Base-by-base conservation (phyloP, 2,329 filamentous ascomycete species). In the Neophaeococcomyces mojaviensis region DNA sequence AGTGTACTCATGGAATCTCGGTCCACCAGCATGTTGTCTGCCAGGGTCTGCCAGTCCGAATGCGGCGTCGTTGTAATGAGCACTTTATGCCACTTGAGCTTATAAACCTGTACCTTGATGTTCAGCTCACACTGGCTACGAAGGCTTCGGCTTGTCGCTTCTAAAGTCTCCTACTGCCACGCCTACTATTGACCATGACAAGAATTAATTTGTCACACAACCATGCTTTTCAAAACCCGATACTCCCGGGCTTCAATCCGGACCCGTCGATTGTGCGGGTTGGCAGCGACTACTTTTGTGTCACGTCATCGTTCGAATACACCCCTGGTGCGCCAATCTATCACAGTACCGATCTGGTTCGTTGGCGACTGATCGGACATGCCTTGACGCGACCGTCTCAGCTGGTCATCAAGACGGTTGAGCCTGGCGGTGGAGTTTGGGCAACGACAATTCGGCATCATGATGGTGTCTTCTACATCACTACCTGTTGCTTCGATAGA, bases 281-380 rank as follows among this genome's bases (percentile, higher is more conserved):
- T 16, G 64, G 63, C 6, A 54, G 66, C 34, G 70, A 74, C 54
- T 82, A 74, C 58, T 82, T 76, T 58, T 68, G 82, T 20, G 74
- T 73, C 31, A 81, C 76, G 3, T 81, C 78, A 0, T 77, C 76
- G 0, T 82, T 82, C 47, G 78, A 82, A 58, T 78, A 71, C 58
- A 80, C 78, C 49, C 78, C 78, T 0, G 77, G 76, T 3, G 72
- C 73, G 13, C 74, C 77, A 13, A 76, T 82, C 47, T 79, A 81
- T 55, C 69, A 77, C 22, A 78, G 73, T 16, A 72, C 62, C 7
- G 68, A 72, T 51, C 55, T 71, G 30, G 59, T 66, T 24, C 58
- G 60, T n/a, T 70, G 68, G 67, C 59, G 50, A 1, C 58, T 69
- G 15, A 61, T 65, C 37, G 59, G 58, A 3, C 63, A 64, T 52